Base-by-base conservation (phyloP, 805 yeast genomes). In the Danielia oregonensis region DNA sequence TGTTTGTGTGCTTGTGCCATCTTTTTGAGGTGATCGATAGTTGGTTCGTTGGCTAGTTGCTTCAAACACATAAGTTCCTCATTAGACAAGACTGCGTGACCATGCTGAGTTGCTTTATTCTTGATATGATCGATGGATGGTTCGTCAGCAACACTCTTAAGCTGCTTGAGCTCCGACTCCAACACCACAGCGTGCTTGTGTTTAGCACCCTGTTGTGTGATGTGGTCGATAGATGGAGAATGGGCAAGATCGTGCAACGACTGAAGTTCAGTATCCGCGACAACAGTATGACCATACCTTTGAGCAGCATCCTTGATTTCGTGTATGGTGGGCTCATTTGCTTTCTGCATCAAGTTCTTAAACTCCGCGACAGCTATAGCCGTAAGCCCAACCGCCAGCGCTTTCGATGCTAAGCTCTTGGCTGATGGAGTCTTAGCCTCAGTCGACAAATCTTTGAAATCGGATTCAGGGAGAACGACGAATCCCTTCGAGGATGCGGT, bases 51-150 rank as follows among this genome's bases (percentile, higher is more conserved):
- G 15, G 32, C 29, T 5, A 28, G 30, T 5, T n/a, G 14, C 6
- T 12, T 22, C 13, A 36, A 18, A 2, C 10, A 7, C 4, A 35
- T 32, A 21, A 44, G 32, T 11, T 40, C 48, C 8, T 16, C 35
- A 21, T 30, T 30, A 7, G 42, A 23, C 4, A 53, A 16, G n/a
- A 47, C 40, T 6, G 34, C 38, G 25, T 38, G 39, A n/a, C 35
- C 35, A 13, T 29, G 30, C 5, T 15, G 17, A 8, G 26, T 26
- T 2, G 57, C 57, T 16, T 36, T 30, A 10, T 39, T 30, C 24
- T 30, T 33, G 5, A 58, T 22, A 29, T 46, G 49, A 12, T 43
- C 45, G 14, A 42, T 19, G 6, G 44, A 14, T 15, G 63, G 63
- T 5, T 34, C 26, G n/a, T 46, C 30, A 4, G 44, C 42, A 6